Evolutionary conservation across 2,329 filamentous ascomycete genomes (phyloP).

Genomic region (Leptographium radiaticola): DNA sequence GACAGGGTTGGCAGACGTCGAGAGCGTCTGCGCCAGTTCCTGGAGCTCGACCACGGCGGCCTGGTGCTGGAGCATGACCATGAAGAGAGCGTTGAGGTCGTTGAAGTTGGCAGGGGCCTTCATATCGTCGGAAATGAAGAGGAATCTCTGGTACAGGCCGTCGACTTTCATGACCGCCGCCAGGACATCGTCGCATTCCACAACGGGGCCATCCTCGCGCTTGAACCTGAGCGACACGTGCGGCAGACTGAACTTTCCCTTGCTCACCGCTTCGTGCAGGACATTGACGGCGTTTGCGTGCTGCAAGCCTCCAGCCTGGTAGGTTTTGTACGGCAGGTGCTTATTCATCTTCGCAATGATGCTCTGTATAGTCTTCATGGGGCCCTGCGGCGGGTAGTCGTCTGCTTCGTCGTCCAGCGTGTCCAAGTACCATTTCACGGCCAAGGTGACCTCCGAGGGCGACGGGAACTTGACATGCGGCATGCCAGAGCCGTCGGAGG

Average conservation of each 20-base stretch:
- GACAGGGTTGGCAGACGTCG: too few relatives aligned
- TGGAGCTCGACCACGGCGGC: neutral
- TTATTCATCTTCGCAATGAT: too few relatives aligned
- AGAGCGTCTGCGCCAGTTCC: neutral
- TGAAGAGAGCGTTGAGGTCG: neutral
- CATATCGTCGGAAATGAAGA: neutral
- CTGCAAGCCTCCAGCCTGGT: neutral
- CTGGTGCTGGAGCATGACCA: neutral
- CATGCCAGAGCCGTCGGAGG: neutral
- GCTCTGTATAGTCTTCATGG: too few relatives aligned
- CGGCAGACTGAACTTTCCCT: neutral
- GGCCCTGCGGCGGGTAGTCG: too few relatives aligned
- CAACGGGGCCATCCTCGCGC: neutral
- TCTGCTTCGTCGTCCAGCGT: too few relatives aligned
- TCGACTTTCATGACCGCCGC: neutral
- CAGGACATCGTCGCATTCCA: neutral
- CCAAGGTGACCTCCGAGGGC: neutral
- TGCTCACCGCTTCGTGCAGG: neutral
- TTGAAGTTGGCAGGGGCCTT: neutral
- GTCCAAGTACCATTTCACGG: neutral
- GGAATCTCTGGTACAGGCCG: neutral
- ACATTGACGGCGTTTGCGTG: neutral
- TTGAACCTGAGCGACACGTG: neutral
- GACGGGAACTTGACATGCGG: neutral
- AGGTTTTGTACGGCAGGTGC: too few relatives aligned